Percentiles rank a stretch among this genome's conserved stretches.
These are phyloP conservation scores for Thraustochytrium striatum DNA, from an alignment of 352 stramenopile species.

Conservation along the genomic window DNA sequence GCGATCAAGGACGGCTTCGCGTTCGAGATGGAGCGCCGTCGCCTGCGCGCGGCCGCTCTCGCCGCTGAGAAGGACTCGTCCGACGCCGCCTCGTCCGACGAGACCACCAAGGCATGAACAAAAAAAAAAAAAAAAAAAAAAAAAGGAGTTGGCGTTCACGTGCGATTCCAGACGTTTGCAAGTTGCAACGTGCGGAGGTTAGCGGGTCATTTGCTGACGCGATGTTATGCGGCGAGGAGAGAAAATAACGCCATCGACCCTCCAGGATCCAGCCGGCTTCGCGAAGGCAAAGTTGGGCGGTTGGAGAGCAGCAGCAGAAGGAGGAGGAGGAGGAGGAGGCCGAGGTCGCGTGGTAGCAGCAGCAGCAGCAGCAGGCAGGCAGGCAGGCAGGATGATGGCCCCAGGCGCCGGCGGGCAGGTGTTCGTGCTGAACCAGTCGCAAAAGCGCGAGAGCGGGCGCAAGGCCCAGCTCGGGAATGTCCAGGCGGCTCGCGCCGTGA, in stretches of 20 bases:
- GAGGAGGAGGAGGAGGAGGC: constrained; percentile 96
- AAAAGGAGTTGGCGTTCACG: no score
- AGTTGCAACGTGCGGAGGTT: no score
- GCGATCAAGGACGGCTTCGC: constrained; percentile 54
- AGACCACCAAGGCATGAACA: no score
- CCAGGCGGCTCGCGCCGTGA: constrained; percentile 85
- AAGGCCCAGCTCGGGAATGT: constrained; percentile 98
- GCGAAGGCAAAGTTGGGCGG: not conserved
- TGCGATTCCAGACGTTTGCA: no score
- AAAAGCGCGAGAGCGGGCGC: constrained; percentile 92
- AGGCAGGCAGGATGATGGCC: constrained; percentile 44
- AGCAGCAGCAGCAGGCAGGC: constrained; percentile 94
- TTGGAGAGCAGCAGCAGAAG: not conserved
- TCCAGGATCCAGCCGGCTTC: not conserved
- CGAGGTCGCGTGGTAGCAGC: constrained; percentile 84
- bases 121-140: no score
- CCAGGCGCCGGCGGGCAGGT: constrained; percentile 31
- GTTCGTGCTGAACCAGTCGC: constrained; percentile 80
- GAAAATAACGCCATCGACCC: no score
- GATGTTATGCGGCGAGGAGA: no score
- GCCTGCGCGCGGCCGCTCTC: no score
- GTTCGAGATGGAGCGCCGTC: constrained; percentile 57
- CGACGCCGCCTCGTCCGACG: no score
- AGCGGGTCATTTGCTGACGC: no score
- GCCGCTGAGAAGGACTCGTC: no score